These are phyloP conservation scores for Gaultheria prostrata DNA, from an alignment of 148 eudicot genomes.

Conservation along the genomic window DNA sequence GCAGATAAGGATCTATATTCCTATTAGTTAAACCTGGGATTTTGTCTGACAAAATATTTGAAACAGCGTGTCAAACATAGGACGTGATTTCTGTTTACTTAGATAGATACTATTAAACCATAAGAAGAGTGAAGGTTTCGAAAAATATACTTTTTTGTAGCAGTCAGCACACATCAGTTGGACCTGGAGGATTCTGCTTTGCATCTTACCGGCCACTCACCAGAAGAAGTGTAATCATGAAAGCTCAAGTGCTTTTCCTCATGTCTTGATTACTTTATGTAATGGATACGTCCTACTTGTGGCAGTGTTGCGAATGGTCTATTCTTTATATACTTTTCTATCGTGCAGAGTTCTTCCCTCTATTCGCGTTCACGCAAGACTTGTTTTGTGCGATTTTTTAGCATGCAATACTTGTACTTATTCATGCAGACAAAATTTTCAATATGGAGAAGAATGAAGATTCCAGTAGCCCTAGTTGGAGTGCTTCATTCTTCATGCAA, in stretches of 20 bases:
- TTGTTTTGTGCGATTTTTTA: not conserved
- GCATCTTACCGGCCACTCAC: not conserved
- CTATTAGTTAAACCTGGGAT: not conserved
- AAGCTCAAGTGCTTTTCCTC: not conserved
- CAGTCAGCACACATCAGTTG: not conserved
- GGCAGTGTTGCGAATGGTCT: not conserved
- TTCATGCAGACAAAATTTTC: slow-evolving; percentile 30
- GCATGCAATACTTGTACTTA: not conserved
- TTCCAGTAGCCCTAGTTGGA: slow-evolving; percentile 71
- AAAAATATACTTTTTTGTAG: not conserved
- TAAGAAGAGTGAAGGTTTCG: not conserved
- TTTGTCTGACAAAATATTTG: not conserved
- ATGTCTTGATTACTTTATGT: not conserved
- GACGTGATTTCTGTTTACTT: not conserved
- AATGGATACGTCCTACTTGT: not conserved
- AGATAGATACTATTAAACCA: not conserved
- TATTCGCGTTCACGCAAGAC: not conserved
- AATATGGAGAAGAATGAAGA: slow-evolving; percentile 66
- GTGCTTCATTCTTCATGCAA: slow-evolving; percentile 63
- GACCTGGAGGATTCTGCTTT: not conserved
- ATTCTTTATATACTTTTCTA: not conserved
- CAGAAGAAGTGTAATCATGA: not conserved
- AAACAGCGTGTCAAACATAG: not conserved
- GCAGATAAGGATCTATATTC: not conserved
- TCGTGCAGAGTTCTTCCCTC: not conserved